A percentile compares a stretch with the other conserved stretches of the same genome.
These are phyloP conservation scores for Xerocomus brunneocitrinus DNA, from an alignment of 768 basidiomycete species.

Conservation along the genomic window DNA sequence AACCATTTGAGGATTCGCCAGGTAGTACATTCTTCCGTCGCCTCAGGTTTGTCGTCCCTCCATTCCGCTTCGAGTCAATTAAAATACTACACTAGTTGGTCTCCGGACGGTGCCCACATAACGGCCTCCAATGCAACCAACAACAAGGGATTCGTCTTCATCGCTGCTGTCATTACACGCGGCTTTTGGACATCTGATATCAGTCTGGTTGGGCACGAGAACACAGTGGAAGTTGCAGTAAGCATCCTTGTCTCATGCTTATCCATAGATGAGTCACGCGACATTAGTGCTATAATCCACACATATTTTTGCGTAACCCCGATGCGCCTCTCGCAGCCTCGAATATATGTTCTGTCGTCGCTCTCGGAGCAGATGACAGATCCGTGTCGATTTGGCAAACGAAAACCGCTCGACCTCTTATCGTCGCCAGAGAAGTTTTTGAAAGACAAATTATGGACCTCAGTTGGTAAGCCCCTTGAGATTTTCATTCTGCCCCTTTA, in stretches of 20 bases:
- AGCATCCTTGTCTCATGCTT: constrained; percentile 24
- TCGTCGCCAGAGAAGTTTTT: constrained; percentile 92
- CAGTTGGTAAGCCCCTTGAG: constrained; percentile 65
- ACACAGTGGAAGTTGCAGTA: constrained; percentile 94
- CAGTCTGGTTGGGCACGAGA: constrained; percentile 94
- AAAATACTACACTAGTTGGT: constrained; percentile 63
- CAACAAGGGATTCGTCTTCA: constrained; percentile 93
- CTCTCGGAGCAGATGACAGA: constrained; percentile 89
- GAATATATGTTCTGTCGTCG: constrained; percentile 89
- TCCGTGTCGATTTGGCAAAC: constrained; percentile 97
- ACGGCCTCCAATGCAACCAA: constrained; percentile 98
- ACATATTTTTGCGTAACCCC: constrained; percentile 83
- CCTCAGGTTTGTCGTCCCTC: constrained; percentile 53
- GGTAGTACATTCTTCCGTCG: constrained; percentile 92
- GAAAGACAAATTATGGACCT: constrained; percentile 94
- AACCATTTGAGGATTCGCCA: constrained; percentile 92
- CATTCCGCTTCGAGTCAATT: neutral
- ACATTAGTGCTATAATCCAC: constrained; percentile 73
- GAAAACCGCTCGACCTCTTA: constrained; percentile 82
- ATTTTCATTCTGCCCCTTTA: neutral
- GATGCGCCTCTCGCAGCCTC: constrained; percentile 61
- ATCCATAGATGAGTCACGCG: constrained; percentile 2
- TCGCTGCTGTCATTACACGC: constrained; percentile 91
- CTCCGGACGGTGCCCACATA: constrained; percentile 97
- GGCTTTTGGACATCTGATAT: constrained; percentile 89